Evolutionary conservation across 768 basidiomycete species (phyloP).

Genomic region (Grammothele lineata): DNA sequence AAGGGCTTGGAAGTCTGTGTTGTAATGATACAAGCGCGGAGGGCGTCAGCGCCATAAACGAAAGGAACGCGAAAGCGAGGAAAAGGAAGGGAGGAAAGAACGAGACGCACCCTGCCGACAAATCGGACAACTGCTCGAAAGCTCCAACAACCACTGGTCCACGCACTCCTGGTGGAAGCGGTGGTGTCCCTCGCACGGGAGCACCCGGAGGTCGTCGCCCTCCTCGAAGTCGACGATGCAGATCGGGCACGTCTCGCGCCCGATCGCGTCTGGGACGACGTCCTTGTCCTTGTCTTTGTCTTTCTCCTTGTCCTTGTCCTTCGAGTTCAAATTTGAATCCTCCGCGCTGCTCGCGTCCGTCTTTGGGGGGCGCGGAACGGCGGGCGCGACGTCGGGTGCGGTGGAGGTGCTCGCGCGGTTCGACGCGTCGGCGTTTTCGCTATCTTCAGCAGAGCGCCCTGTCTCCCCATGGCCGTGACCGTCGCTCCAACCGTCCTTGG

Average conservation of each 20-base stretch:
- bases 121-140: slow-evolving; percentile 88
- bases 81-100: background rate
- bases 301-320: too few species aligned
- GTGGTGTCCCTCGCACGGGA: slow-evolving; percentile 91
- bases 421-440: background rate
- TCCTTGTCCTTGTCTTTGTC: slow-evolving; percentile 27
- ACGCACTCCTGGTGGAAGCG: slow-evolving; percentile 88
- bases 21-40: too few species aligned
- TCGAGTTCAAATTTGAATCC: too few species aligned
- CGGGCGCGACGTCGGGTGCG: background rate
- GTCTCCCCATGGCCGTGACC: background rate
- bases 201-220: slow-evolving; percentile 84
- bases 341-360: slow-evolving; percentile 3
- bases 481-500: background rate
- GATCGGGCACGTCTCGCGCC: slow-evolving; percentile 88
- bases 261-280: slow-evolving; percentile 61
- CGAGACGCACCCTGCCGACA: slow-evolving; percentile 74
- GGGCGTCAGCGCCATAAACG: too few species aligned
- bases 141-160: slow-evolving; percentile 88
- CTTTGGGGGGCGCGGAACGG: slow-evolving; percentile 13
- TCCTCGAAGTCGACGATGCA: slow-evolving; percentile 93
- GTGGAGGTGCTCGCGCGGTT: background rate
- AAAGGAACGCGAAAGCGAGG: background rate
- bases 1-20: slow-evolving; percentile 31
- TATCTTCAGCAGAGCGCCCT: background rate